Base-by-base conservation (phyloP, 2,329 filamentous ascomycete genomes). In the Aspergillus sp. region DNA sequence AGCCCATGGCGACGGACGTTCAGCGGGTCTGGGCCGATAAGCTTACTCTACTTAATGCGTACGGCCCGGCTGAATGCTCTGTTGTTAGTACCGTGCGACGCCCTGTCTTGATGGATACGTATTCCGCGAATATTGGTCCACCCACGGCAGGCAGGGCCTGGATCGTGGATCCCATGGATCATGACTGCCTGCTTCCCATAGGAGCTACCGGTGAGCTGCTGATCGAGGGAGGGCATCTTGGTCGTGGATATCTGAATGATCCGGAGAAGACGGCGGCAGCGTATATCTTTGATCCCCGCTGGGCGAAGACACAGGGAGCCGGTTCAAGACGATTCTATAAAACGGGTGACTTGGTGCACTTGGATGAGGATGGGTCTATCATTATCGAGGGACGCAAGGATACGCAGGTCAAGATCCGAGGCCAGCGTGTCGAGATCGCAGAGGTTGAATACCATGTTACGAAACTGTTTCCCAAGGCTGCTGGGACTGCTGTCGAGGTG, bases 361-460 rank as follows among this genome's bases (percentile, higher is more conserved):
- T 45, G 25, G 15, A 19, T 17, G 4, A 33, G 4, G 27, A 56
- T 17, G 57, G 53, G 4, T 19, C 17, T 3, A 4, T 59, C 4
- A 11, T 23, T 5, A 52, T 23, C 14, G 31, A 53, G 1, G 52
- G 35, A 3, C 57, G 57, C 2, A 59, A 59, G n/a, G 57, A 60
- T 14, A 15, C 8, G 14, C 47, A 51, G 47, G 54, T 51, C 3
- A 56, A 56, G 33, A 51, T 56, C 8, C 17, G 35, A 1, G 54
- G 54, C n/a, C 47, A 51, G 37, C 23, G 54, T 1, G 47, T 56
- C 2, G 54, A 56, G n/a, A 12, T 56, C 25, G 27, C 8, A 12
- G 54, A 51, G 19, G 8, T 56, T 4, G 53, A 56, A 19, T 31
- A 17, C 6, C 15, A 40, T 14, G 12, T 51, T 12, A n/a, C 33